These are phyloP conservation scores for Trametes versicolor DNA, from an alignment of 1,284 basidiomycete species.

Conservation along the genomic window DNA sequence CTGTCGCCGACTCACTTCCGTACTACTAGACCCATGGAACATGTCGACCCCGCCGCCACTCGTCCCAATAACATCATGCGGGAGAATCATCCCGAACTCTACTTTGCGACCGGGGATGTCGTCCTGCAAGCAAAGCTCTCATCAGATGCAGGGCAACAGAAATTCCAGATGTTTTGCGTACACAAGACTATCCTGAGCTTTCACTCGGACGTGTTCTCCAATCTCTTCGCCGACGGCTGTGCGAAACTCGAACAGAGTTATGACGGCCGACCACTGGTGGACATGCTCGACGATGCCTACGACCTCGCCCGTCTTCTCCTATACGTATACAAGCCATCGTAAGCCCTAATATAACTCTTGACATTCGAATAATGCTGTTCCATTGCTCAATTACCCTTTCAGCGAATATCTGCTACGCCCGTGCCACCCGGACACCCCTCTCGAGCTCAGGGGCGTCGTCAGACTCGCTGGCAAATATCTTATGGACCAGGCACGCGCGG, in stretches of 20 bases:
- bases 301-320: conserved; percentile 53
- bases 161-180: conserved; percentile 60
- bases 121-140: neutral
- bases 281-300: conserved; percentile 26
- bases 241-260: neutral
- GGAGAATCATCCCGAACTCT: neutral
- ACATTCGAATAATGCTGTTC: too few relatives aligned
- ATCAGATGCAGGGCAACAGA: too few relatives aligned
- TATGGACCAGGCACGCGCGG: neutral
- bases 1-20: too few relatives aligned
- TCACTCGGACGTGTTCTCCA: conserved; percentile 69
- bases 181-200: conserved; percentile 57
- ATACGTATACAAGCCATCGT: conserved; percentile 58
- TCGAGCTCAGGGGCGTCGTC: neutral
- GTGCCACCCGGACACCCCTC: neutral
- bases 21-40: too few relatives aligned
- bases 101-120: neutral
- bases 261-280: conserved; percentile 24
- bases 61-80: neutral
- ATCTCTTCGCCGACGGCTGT: conserved; percentile 67
- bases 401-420: neutral
- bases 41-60: too few relatives aligned
- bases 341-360: too few relatives aligned
- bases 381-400: too few relatives aligned
- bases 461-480: neutral